Evolutionary conservation across 2,329 filamentous ascomycete genomes (phyloP).

Genomic region (Beauveria australis): DNA sequence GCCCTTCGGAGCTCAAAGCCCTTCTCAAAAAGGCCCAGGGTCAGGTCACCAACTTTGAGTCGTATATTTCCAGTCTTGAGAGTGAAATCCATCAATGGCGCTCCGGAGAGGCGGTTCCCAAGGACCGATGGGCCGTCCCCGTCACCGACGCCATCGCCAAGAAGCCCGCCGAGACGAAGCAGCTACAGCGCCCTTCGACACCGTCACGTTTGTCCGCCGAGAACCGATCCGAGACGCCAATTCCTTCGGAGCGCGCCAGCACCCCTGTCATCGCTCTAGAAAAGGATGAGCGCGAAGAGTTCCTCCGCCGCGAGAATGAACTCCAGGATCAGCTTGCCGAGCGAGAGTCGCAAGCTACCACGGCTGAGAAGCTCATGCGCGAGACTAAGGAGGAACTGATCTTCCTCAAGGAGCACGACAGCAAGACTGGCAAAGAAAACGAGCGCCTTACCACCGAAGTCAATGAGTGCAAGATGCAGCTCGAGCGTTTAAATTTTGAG

Average conservation of each 20-base stretch:
- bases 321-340: constrained; percentile 94
- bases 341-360: constrained; percentile 73
- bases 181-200: constrained; percentile 44
- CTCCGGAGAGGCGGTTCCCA: constrained; percentile 77
- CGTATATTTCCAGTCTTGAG: constrained; percentile 76
- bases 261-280: constrained; percentile 85
- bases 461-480: constrained; percentile 92
- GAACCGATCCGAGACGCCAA: constrained; percentile 53
- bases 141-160: constrained; percentile 33
- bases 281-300: constrained; percentile 95
- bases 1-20: constrained; percentile 86
- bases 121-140: constrained; percentile 75
- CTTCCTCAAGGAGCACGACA: constrained; percentile 78
- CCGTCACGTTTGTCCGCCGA: constrained; percentile 44
- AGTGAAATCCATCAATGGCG: constrained; percentile 83
- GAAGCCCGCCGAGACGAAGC: constrained; percentile 31
- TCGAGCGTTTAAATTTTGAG: constrained; percentile 92
- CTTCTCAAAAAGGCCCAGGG: constrained; percentile 87
- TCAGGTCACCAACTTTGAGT: constrained; percentile 82
- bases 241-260: constrained; percentile 69
- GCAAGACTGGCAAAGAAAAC: constrained; percentile 79
- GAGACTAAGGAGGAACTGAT: constrained; percentile 81
- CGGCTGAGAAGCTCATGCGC: constrained; percentile 70
- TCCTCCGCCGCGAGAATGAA: constrained; percentile 89
- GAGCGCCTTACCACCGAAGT: constrained; percentile 78